A percentile compares a stretch with the other conserved stretches of the same genome.
Evolutionary conservation across 768 basidiomycete species (phyloP).

Genomic region (Lentinula aciculospora): DNA sequence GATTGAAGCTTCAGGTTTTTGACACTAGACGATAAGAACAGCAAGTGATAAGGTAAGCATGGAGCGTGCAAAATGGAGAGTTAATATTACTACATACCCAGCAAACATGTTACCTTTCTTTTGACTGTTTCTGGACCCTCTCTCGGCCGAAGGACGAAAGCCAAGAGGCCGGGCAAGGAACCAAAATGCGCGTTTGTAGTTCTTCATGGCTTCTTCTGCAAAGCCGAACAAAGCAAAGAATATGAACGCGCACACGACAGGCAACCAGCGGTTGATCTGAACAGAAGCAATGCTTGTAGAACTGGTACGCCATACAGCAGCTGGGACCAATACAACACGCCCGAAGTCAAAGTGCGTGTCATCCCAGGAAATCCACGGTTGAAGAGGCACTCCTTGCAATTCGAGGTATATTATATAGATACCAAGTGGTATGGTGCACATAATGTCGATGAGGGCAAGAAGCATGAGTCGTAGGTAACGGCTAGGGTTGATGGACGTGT

Average conservation of each 20-base stretch:
- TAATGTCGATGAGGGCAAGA: constrained; percentile 34
- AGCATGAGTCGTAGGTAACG: constrained; percentile 46
- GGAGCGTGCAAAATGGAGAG: too few relatives aligned
- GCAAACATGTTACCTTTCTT: background rate
- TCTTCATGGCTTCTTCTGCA: constrained; percentile 24
- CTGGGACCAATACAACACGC: constrained; percentile 13
- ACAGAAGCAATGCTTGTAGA: constrained; percentile 11
- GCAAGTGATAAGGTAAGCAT: background rate
- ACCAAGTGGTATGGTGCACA: constrained; percentile 34
- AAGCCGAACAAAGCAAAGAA: constrained; percentile 43
- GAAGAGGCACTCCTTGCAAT: constrained; percentile 14
- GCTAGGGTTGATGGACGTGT: constrained; percentile 22
- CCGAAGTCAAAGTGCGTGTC: constrained; percentile 31
- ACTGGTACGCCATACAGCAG: constrained; percentile 27
- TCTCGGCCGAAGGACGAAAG: background rate
- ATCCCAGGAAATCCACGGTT: constrained; percentile 41
- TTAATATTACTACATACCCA: background rate
- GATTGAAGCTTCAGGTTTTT: background rate
- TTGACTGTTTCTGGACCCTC: background rate
- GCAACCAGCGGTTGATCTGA: constrained; percentile 36
- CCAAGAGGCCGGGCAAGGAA: background rate
- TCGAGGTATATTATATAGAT: constrained; percentile 24
- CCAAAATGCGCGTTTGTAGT: constrained; percentile 5
- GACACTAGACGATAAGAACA: background rate
- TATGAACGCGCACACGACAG: constrained; percentile 26